Percentiles rank a stretch among this genome's conserved stretches.
Evolutionary conservation across 2,329 filamentous ascomycete species (phyloP).

Genomic region (Ophiostoma sp.): DNA sequence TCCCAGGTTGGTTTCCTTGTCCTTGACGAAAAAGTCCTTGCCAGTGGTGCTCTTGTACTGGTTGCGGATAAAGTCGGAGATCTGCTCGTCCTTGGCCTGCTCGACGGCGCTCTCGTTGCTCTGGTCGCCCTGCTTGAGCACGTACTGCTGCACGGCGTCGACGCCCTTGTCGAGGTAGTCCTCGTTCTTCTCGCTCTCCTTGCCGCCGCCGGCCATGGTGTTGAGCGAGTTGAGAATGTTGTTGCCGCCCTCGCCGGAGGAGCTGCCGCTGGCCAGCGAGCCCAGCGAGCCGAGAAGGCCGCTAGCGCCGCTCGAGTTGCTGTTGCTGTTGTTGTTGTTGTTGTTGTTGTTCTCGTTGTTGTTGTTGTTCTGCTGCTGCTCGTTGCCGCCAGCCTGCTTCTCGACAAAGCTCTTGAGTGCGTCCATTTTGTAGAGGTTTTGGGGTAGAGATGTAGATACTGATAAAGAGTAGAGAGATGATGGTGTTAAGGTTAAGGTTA

Average conservation of each 20-base stretch:
- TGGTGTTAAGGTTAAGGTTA: not conserved
- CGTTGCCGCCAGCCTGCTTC: slow-evolving; percentile 33
- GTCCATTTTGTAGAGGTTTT: slow-evolving; percentile 42
- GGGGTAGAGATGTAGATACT: not conserved
- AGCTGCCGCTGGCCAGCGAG: slow-evolving; percentile 63
- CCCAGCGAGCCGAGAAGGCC: slow-evolving; percentile 50
- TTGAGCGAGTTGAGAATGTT: slow-evolving; percentile 62
- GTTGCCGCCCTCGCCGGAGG: slow-evolving; percentile 63
- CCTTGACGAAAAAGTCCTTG: slow-evolving; percentile 62
- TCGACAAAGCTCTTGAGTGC: slow-evolving; percentile 47
- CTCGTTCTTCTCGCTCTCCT: slow-evolving; percentile 73
- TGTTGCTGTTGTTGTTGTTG: slow-evolving; percentile 31
- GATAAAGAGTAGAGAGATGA: not conserved
- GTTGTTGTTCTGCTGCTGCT: slow-evolving; percentile 11
- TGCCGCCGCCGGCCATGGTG: slow-evolving; percentile 64
- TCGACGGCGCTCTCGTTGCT: slow-evolving; percentile 67
- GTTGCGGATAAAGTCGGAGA: slow-evolving; percentile 64
- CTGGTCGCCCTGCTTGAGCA: slow-evolving; percentile 65
- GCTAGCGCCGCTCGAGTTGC: slow-evolving; percentile 26
- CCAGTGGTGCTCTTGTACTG: slow-evolving; percentile 67
- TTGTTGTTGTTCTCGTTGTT: slow-evolving; percentile 33
- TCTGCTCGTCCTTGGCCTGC: slow-evolving; percentile 78
- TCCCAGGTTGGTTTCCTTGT: slow-evolving; percentile 51
- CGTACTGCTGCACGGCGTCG: slow-evolving; percentile 71
- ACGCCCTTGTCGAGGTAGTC: slow-evolving; percentile 77